Conservation (phyloP, 768 basidiomycete genomes). For the Lactifluus pinguis region DNA sequence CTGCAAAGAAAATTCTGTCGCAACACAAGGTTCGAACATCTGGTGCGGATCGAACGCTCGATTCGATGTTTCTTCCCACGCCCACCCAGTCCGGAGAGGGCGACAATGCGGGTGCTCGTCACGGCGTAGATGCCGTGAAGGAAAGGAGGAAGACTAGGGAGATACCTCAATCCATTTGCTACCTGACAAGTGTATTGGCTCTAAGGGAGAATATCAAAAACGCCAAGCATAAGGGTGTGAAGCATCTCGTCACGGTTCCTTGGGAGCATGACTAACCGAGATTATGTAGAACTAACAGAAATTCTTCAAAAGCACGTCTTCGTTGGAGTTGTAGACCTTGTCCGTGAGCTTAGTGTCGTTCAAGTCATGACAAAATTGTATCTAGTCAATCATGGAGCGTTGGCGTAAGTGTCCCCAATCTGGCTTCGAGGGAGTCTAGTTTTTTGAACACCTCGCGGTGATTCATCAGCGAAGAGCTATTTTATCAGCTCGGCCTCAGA, state of each 20-base stretch:
- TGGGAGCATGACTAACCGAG: background rate
- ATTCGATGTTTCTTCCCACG: constrained; percentile 82
- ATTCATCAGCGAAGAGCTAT: constrained; percentile 73
- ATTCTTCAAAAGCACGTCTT: constrained; percentile 84
- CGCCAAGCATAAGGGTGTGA: constrained; percentile 58
- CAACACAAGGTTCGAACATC: constrained; percentile 93
- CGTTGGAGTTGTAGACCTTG: constrained; percentile 81
- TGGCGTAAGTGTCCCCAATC: constrained; percentile 54
- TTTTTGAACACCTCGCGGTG: background rate
- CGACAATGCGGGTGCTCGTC: background rate
- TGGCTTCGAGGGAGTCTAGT: background rate
- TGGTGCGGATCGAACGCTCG: constrained; percentile 77
- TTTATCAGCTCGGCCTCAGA: constrained; percentile 86
- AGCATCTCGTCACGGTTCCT: background rate
- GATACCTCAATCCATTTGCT: constrained; percentile 58
- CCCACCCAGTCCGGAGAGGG: constrained; percentile 32
- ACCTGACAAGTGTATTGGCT: constrained; percentile 61
- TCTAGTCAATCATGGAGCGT: constrained; percentile 73
- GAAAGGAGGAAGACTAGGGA: constrained; percentile 11
- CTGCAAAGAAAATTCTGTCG: constrained; percentile 48
- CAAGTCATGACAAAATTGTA: constrained; percentile 87
- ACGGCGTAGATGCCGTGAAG: constrained; percentile 3
- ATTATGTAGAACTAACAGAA: constrained; percentile 60
- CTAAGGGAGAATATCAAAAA: constrained; percentile 53
- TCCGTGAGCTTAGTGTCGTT: constrained; percentile 66